These are phyloP conservation scores for Fusarium gaditjirri DNA, from an alignment of 2,329 filamentous ascomycete species.

Conservation along the genomic window DNA sequence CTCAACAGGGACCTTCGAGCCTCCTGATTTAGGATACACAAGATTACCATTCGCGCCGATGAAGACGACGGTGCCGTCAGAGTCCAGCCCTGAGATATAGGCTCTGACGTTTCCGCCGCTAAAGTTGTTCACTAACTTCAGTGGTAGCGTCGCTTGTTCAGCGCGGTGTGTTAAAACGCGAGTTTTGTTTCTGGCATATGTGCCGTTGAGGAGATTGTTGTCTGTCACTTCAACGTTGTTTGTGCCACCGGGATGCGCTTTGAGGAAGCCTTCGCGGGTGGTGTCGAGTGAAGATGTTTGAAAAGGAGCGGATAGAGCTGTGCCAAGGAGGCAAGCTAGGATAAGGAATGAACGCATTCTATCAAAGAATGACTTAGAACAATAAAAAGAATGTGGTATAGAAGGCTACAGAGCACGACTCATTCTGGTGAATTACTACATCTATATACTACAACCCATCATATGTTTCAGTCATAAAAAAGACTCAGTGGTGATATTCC, in stretches of 20 bases:
- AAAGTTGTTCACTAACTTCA: conserved; percentile 58
- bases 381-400: conserved; percentile 7
- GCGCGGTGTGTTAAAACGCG: not conserved
- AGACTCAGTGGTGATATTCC: not conserved
- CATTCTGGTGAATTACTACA: not conserved
- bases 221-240: conserved; percentile 51
- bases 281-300: conserved; percentile 7
- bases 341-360: conserved; percentile 42
- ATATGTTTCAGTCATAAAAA: not conserved
- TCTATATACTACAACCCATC: conserved; percentile 27
- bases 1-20: conserved; percentile 49
- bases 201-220: conserved; percentile 54
- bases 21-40: conserved; percentile 55
- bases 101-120: conserved; percentile 52
- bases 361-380: conserved; percentile 18
- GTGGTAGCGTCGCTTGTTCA: conserved; percentile 33
- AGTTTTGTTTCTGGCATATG: conserved; percentile 38
- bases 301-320: conserved; percentile 31
- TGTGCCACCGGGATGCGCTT: conserved; percentile 46
- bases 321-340: conserved; percentile 33
- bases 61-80: conserved; percentile 54
- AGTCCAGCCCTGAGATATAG: conserved; percentile 59
- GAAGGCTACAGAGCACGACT: not conserved
- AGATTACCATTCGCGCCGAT: conserved; percentile 53
- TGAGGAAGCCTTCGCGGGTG: conserved; percentile 45